phyloP scores from a whole-genome alignment of 129 eudicot species.

The Apium graveolens region DNA sequence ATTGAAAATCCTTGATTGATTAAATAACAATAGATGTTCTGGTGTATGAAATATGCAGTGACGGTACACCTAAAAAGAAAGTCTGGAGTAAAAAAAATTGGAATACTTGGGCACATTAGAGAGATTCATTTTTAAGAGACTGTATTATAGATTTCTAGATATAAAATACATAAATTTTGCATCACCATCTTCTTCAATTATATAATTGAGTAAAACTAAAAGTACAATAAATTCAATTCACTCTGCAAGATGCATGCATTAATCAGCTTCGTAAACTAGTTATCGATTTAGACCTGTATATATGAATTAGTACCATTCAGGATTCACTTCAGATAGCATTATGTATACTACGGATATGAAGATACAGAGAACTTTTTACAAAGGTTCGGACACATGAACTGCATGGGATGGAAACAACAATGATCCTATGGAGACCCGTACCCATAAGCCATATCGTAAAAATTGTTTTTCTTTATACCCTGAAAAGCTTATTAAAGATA shows the following conservation, averaged over 20 bases:
- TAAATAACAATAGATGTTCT: too few relatives aligned
- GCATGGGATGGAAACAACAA: background rate
- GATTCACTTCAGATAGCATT: background rate
- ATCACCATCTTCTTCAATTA: background rate
- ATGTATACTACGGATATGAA: background rate
- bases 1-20: background rate
- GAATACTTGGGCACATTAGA: background rate
- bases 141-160: background rate
- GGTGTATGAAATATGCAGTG: background rate
- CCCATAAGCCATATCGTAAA: too few relatives aligned
- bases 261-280: background rate
- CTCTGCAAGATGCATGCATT: background rate
- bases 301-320: background rate
- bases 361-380: background rate
- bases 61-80: background rate
- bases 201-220: too few relatives aligned
- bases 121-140: too few relatives aligned
- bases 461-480: too few relatives aligned
- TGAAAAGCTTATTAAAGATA: background rate
- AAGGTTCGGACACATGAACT: background rate
- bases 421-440: background rate
- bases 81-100: background rate
- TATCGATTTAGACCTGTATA: too few relatives aligned
- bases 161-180: too few relatives aligned
- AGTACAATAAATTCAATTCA: background rate